phyloP scores from a whole-genome alignment of 2,329 filamentous ascomycete genomes.

The Microsporum ferrugineum region DNA sequence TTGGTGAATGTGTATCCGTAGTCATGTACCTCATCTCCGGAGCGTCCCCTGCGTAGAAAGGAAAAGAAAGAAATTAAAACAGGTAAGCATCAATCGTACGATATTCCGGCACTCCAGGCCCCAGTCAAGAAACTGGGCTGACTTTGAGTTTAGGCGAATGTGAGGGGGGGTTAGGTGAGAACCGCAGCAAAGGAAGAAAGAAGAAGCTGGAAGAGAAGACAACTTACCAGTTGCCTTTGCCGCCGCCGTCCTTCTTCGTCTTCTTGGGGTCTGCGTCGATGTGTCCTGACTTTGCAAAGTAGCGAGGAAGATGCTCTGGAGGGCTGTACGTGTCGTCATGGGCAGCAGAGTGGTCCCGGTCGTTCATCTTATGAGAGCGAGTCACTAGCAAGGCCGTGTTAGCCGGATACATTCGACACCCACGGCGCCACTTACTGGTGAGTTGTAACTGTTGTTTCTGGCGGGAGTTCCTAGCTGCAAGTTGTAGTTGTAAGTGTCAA shows the following conservation, averaged over 20 bases:
- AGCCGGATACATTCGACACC: not conserved
- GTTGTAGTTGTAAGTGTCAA: not conserved
- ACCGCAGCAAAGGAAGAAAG: slow-evolving; percentile 2
- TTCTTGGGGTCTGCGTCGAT: slow-evolving; percentile 76
- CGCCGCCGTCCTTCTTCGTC: slow-evolving; percentile 91
- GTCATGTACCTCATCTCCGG: slow-evolving; percentile 75
- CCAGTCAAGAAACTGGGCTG: not conserved
- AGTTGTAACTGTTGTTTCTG: not conserved
- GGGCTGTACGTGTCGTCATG: slow-evolving; percentile 58
- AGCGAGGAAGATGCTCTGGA: slow-evolving; percentile 71
- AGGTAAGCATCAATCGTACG: not conserved
- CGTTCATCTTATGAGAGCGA: slow-evolving; percentile 90
- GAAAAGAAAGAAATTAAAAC: not conserved
- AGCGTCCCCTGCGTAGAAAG: slow-evolving; percentile 54
- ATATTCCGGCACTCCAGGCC: not conserved
- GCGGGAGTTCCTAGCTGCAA: too few species aligned
- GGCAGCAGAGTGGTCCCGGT: slow-evolving; percentile 74
- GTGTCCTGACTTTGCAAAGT: slow-evolving; percentile 81
- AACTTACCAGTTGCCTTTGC: slow-evolving; percentile 84
- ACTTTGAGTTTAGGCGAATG: not conserved
- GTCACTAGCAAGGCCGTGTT: slow-evolving; percentile 56
- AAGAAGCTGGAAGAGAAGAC: slow-evolving; percentile 10
- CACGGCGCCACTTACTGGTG: not conserved
- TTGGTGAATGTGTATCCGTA: slow-evolving; percentile 74
- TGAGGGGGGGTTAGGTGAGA: not conserved